Base-by-base conservation (phyloP, 2,329 filamentous ascomycete species). In the Fusarium veterinarium region DNA sequence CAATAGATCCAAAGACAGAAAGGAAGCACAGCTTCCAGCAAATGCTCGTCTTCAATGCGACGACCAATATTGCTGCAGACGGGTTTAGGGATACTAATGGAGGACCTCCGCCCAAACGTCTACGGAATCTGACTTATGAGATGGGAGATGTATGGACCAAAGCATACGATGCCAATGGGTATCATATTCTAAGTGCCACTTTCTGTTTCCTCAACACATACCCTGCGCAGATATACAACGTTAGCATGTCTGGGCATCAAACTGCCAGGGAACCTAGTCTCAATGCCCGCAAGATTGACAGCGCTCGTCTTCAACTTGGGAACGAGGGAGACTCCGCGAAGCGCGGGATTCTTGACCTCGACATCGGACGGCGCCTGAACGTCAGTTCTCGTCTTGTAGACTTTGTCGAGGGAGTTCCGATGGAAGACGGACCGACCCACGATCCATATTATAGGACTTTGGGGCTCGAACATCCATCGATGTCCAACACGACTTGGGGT, bases 71-170 rank as follows among this genome's bases (percentile, higher is more conserved):
- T 17, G 16, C 38, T 40, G 38, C 38, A 10, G 19, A 40, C 7
- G 20, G 10, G 4, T 40, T 40, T 8, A 40, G 38, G 38, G 23
- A 41, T 17, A 17, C 35, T 37, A 17, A 17, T 37, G 35, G 35
- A 17, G 16, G 35, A 37, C 16, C 35, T 16, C 16, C 35, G 46
- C 33, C 11, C 25, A 7, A 58, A 38, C 12, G 23, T 30, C 41
- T 33, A n/a, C 30, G 13, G 20, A 53, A 58, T 33, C 30, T 61
- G 10, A 66, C 44, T 4, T 30, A 23, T 9, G 31, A 58, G 11
- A 38, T 19, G 9, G 51, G 42, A 9, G 63, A 42, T 25, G 7
- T 48, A n/a, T 63, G 64, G 58, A 62, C 64, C 28, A 67, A 49
- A 9, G 51, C 17, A 5, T 40, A 52, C n/a, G 45, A 30, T 6